Conservation (phyloP, 2,329 filamentous ascomycete species). For the Mariannaea sp. region DNA sequence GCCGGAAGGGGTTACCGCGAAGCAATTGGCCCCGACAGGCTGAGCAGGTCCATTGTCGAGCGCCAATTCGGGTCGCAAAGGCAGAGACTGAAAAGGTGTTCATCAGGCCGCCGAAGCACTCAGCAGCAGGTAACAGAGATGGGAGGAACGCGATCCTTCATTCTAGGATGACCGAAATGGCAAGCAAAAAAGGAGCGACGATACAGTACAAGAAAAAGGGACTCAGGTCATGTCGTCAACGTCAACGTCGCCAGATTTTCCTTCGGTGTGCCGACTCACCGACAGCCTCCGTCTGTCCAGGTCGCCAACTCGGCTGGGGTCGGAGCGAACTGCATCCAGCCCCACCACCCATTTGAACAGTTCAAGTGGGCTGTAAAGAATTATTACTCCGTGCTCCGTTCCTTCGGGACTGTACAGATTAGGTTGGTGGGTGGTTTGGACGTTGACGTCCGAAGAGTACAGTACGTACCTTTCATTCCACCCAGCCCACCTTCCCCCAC, state of each 20-base stretch:
- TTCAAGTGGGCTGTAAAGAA: too few species aligned
- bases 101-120: conserved; percentile 43
- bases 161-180: conserved; percentile 25
- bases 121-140: conserved; percentile 18
- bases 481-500: too few species aligned
- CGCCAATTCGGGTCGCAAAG: conserved; percentile 45
- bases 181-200: conserved; percentile 8
- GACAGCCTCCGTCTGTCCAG: conserved; percentile 35
- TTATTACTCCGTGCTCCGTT: too few species aligned
- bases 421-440: too few species aligned
- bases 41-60: conserved; percentile 53
- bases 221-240: conserved; percentile 35
- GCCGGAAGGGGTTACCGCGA: conserved; percentile 38
- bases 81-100: conserved; percentile 47
- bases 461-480: too few species aligned
- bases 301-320: conserved; percentile 34
- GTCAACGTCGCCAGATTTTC: conserved; percentile 36
- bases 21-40: conserved; percentile 50
- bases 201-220: conserved; percentile 6
- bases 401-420: too few species aligned
- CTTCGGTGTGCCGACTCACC: conserved; percentile 36
- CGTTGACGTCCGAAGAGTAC: too few species aligned
- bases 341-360: conserved; percentile 14
- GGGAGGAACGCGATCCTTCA: conserved; percentile 24
- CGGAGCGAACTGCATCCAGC: conserved; percentile 28